Base-by-base conservation (phyloP, 2,329 filamentous ascomycete genomes). In the Metarhizium robertsii region DNA sequence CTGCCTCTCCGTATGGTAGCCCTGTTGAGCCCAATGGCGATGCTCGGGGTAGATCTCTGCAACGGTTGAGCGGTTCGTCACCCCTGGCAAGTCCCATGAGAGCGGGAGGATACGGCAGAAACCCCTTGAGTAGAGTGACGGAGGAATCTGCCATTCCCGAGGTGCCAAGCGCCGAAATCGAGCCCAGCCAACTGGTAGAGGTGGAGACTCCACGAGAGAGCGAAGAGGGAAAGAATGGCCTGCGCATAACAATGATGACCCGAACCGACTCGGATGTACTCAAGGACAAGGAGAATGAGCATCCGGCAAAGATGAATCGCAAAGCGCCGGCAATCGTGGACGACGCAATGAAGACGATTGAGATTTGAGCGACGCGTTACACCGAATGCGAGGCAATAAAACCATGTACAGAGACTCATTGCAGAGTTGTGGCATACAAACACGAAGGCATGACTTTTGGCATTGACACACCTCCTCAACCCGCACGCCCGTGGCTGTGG, bases 51-150 rank as follows among this genome's bases (percentile, higher is more conserved):
- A 79, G 88, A 50, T 86, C 86, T 42, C 79, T 88, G 67, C 85
- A 90, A 63, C 80, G 88, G 48, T 79, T 87, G 30, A 84, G 77
- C 61, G 81, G 78, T 57, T 83, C 83, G 53, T 85, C 84, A 30
- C 83, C 84, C 2, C 75, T 80, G 59, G 75, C 75, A 10, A 88
- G 84, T 61, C 84, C 86, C 20, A 87, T 83, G 66, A 76, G 82
- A 57, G 80, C 86, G 2, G 79, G 81, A 13, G 83, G 80, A 58
- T 81, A 83, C 61, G 85, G 90, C 64, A 79, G 85, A 14, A 89
- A 85, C 61, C 87, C 88, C 16, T 74, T 92, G 56, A 86, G 87
- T 52, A 79, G 86, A 59, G 88, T 92, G 14, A 81, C 86, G 1
- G 89, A 92, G 70, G 89, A 92, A 68, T 65, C 70, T 10, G 63